A percentile compares a stretch with the other conserved stretches of the same genome.
Evolutionary conservation across 2,329 filamentous ascomycete species (phyloP).

Genomic region (Penicillium sp.): DNA sequence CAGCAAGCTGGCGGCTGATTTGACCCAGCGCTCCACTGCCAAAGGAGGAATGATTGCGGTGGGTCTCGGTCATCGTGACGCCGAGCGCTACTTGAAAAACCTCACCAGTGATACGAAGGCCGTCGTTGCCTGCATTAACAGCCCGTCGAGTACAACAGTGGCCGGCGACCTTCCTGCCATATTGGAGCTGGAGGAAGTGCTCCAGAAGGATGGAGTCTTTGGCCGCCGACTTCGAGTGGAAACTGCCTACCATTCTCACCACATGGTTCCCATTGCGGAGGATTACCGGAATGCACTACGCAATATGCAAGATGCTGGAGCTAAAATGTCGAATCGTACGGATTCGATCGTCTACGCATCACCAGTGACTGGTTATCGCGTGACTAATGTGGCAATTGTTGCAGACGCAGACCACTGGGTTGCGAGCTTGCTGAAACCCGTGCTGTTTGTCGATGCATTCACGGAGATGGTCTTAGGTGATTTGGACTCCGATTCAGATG

Average conservation of each 20-base stretch:
- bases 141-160: slow-evolving; percentile 31
- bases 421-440: not conserved
- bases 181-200: slow-evolving; percentile 27
- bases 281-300: not conserved
- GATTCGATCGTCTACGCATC: not conserved
- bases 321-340: not conserved
- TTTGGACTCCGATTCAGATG: not conserved
- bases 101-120: not conserved
- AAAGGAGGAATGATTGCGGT: slow-evolving; percentile 31
- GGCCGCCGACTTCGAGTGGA: slow-evolving; percentile 26
- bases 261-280: slow-evolving; percentile 16
- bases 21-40: not conserved
- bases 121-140: slow-evolving; percentile 32
- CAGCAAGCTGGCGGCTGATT: not conserved
- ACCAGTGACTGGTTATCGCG: not conserved
- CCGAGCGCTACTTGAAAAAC: slow-evolving; percentile 4
- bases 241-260: slow-evolving; percentile 33
- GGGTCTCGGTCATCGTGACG: slow-evolving; percentile 18
- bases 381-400: not conserved
- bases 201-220: slow-evolving; percentile 32
- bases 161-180: slow-evolving; percentile 32
- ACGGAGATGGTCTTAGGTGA: not conserved
- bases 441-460: not conserved
- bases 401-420: slow-evolving; percentile 2
- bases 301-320: not conserved